Base-by-base conservation (phyloP, 2,329 filamentous ascomycete genomes). In the Microcyclospora pomicola region DNA sequence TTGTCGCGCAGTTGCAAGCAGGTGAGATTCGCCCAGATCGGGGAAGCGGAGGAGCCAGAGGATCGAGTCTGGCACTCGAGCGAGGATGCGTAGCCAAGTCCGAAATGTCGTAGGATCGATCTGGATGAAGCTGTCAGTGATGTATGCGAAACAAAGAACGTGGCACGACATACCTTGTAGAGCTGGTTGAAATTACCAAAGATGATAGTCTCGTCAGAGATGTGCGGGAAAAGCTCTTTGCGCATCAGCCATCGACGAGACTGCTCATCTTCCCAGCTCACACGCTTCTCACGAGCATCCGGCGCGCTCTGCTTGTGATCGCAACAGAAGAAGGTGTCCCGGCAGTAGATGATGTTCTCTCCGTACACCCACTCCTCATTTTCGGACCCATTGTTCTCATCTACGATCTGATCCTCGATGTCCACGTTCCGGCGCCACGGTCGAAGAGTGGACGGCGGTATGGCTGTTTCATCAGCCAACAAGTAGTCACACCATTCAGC, bases 401-500 rank as follows among this genome's bases (percentile, higher is more conserved):
- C 74, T 6, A 70, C 57, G 0, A 74, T 51, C 33, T 69, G 70
- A 52, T 93, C 85, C 46, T 80, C 73, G 5, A 95, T 63, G 35
- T 74, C 73, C 13, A 82, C 64, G 49, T 91, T 94, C 31, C 75
- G 71, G 40, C 85, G 74, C 63, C 77, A 82, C 1, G 85, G 85
- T 10, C 86, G 76, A 19, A 96, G 66, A 1, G 88, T 95, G 16
- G 77, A 74, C 0, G 71, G 72, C 1, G 91, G 91, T 37, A 98
- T 80, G 0, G 91, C 86, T 1, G 81, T 88, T 36, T 81, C 70
- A 53, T 98, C 91, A 3, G 91, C 87, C 16, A 96, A 72, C 12
- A 98, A 77, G 54, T 98, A 98, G 58, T 98, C 91, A 50, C 91
- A 98, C 91, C 91, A 98, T 56, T 98, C 91, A 2, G 91, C 91